Base-by-base conservation (phyloP, 2,329 filamentous ascomycete genomes). In the Penicillium sp. region DNA sequence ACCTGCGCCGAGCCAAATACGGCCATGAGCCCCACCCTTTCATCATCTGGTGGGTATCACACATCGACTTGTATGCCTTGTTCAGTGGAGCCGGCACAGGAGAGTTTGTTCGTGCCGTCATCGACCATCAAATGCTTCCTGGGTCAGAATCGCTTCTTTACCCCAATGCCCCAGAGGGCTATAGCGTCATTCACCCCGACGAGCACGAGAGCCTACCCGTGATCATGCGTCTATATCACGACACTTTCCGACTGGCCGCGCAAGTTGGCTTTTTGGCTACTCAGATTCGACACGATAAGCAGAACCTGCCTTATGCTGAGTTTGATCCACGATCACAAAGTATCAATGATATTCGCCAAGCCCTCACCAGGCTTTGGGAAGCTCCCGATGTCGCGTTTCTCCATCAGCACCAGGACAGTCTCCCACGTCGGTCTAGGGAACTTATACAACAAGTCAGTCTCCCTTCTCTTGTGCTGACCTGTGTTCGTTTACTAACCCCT, bases 51-150 rank as follows among this genome's bases (percentile, higher is more conserved):
- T 79, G 76, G 67, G 75, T 83, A 36, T 79, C 78, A 60, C 76
- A 76, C 52, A 77, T 85, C 43, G 83, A 85, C 60, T 70, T 83
- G n/a, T 79, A 83, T 58, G 81, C 81, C 13, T 74, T 83, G 31
- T 64, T 85, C 44, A 79, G 80, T 49, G 81, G 79, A 11, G 77
- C 76, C 40, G 81, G 81, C 2, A 75, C 68, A 0, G 81, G 82
- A 45, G 75, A 78, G 13, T 82, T 83, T 63, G 70, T 81, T 7
- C 72, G 72, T n/a, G 72, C 74, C 1, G 72, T 81, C 56, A 66
- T 82, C 29, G 73, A 77, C 47, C 69, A 79, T 55, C 75, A 79
- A 54, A 71, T 83, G 62, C 70, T 83, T 3, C 79, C 81, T 3
- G 62, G 74, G 1, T 69, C 70, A 0, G 71, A 71, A 43, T 71